Evolutionary conservation across 441 rosid genomes (phyloP).

Genomic region (Euphorbia celastroides): DNA sequence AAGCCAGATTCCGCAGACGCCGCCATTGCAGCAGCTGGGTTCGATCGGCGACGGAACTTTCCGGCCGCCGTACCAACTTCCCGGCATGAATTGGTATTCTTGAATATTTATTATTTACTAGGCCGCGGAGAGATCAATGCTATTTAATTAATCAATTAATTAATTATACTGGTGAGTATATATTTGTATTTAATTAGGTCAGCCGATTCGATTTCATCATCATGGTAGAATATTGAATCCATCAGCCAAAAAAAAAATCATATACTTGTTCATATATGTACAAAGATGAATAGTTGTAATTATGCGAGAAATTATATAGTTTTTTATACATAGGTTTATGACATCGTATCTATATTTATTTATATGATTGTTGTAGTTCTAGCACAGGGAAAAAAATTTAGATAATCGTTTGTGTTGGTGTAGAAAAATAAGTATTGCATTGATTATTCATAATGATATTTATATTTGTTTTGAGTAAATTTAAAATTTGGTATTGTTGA

Average conservation of each 20-base stretch:
- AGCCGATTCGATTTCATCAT: background rate
- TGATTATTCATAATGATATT: constrained; percentile 1
- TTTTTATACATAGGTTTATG: background rate
- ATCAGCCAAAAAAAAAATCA: constrained; percentile 1
- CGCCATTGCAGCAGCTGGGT: constrained; percentile 50
- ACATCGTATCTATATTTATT: background rate
- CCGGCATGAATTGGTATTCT: constrained; percentile 69
- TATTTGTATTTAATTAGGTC: background rate
- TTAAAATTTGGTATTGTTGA: background rate
- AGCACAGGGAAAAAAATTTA: background rate
- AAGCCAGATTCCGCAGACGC: constrained; percentile 39
- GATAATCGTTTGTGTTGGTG: constrained; percentile 1
- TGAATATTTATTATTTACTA: constrained; percentile 18
- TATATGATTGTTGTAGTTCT: background rate
- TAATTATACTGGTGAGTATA: background rate
- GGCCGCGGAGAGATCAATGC: background rate
- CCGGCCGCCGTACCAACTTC: constrained; percentile 48
- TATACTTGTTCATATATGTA: constrained; percentile 20
- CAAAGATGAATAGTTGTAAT: background rate
- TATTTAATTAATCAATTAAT: background rate
- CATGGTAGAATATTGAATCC: constrained; percentile 18
- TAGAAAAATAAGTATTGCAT: constrained; percentile 18
- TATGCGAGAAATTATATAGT: background rate
- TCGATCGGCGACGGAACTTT: constrained; percentile 42
- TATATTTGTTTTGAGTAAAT: background rate